A percentile compares a stretch with the other conserved stretches of the same genome.
phyloP scores from a whole-genome alignment of 192 early-diverging fungal species.

The Bifiguratus adelaidae region DNA sequence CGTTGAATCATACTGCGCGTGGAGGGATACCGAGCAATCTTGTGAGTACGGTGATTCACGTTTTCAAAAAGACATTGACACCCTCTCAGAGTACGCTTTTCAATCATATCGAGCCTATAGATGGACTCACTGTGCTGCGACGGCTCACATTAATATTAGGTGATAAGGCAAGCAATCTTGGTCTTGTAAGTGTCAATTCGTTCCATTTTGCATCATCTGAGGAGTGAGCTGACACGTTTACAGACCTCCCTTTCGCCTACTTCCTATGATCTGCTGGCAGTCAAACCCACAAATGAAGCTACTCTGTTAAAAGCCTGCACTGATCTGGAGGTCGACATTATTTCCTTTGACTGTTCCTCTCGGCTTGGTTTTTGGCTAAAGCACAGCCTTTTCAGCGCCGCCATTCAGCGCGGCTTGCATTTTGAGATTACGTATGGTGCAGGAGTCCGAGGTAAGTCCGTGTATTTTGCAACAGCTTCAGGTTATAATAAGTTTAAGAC shows the following conservation, averaged over 20 bases:
- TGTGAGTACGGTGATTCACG: conserved; percentile 1
- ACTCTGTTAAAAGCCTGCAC: conserved; percentile 58
- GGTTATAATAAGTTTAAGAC: conserved; percentile 26
- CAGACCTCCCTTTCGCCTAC: neutral
- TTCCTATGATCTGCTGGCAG: conserved; percentile 60
- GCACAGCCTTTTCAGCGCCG: conserved; percentile 48
- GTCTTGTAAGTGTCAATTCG: conserved; percentile 23
- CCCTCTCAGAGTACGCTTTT: neutral
- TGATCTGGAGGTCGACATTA: conserved; percentile 68
- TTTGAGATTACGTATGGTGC: conserved; percentile 71
- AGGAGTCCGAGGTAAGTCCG: conserved; percentile 45
- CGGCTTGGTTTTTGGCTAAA: conserved; percentile 61
- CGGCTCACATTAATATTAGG: conserved; percentile 47
- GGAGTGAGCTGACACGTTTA: neutral
- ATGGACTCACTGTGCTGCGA: conserved; percentile 36
- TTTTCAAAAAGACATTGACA: neutral
- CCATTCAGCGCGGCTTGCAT: conserved; percentile 61
- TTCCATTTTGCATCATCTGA: neutral
- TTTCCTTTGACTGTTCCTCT: conserved; percentile 57
- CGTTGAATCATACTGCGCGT: conserved; percentile 32
- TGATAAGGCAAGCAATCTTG: conserved; percentile 42
- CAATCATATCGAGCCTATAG: neutral
- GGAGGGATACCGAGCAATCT: conserved; percentile 31
- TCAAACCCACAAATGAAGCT: conserved; percentile 61
- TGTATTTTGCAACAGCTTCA: neutral